Evolutionary conservation across 2,329 filamentous ascomycete genomes (phyloP).

Genomic region (Epichloe hybrida): DNA sequence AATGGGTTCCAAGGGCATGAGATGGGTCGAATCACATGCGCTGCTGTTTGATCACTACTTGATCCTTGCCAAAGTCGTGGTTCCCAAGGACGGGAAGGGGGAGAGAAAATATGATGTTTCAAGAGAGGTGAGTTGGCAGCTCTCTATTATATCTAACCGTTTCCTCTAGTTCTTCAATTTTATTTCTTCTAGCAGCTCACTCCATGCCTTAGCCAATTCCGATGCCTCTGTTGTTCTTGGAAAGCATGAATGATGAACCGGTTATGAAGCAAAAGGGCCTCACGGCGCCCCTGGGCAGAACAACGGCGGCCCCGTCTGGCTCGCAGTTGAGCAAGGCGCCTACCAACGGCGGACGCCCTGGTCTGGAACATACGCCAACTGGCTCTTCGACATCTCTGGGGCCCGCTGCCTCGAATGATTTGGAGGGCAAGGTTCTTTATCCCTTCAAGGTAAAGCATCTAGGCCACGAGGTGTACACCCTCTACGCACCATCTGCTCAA

Average conservation of each 20-base stretch:
- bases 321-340: slow-evolving; percentile 43
- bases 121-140: slow-evolving; percentile 48
- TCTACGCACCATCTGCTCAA: slow-evolving; percentile 67
- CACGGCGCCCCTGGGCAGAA: slow-evolving; percentile 44
- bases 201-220: slow-evolving; percentile 56
- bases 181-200: slow-evolving; percentile 13
- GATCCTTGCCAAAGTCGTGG: slow-evolving; percentile 72
- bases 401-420: slow-evolving; percentile 43
- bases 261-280: slow-evolving; percentile 74
- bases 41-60: slow-evolving; percentile 95
- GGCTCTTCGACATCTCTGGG: slow-evolving; percentile 47
- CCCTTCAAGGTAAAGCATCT: slow-evolving; percentile 95
- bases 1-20: slow-evolving; percentile 77
- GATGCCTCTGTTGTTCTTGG: slow-evolving; percentile 87
- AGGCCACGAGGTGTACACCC: slow-evolving; percentile 80
- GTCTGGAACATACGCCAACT: slow-evolving; percentile 55
- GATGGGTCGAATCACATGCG: slow-evolving; percentile 87
- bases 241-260: slow-evolving; percentile 84
- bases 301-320: slow-evolving; percentile 46
- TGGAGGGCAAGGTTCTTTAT: slow-evolving; percentile 73
- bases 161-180: not conserved
- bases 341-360: slow-evolving; percentile 40
- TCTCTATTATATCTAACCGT: too few relatives aligned
- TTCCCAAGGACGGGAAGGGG: slow-evolving; percentile 54
- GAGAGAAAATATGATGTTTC: slow-evolving; percentile 89